Evolutionary conservation across 192 early-diverging fungal genomes (phyloP), one percentile per base, ranked within the genome.

Genomic region (Spinellus fusiger): DNA sequence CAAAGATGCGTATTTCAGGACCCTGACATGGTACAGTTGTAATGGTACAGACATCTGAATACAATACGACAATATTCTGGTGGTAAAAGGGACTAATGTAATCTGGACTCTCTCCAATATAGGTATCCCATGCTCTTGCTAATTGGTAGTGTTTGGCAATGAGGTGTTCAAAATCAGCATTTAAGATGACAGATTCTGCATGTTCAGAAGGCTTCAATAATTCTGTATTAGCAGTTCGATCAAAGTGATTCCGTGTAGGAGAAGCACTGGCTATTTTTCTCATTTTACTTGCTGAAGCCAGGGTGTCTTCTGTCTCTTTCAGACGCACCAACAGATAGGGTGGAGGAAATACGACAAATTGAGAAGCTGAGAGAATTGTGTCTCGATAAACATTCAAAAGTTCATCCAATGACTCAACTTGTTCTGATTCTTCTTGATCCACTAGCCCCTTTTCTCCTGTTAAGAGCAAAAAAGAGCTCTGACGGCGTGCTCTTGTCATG

Each of bases 331-430:
- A 74, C 15, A 94, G 73, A 66, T 91, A 93, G 0, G 96, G 96
- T 4, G 86, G 85, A 12, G 91, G 87, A 61, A 95, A 94, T 32
- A 70, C 70, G 23, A 98, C 93, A 70, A 83, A 85, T 1, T 93
- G 93, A 0, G 94, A 96, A 3, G 85, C 92, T 1, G 94, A 96
- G 10, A 98, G 75, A 35, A 91, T 86, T 0, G 83, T 83, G n/a
- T 76, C 67, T 64, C 88, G 77, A 67, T 82, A 90, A 16, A 82
- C 73, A 8, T 74, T 73, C 49, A 90, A 75, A 32, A 76, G 22
- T n/a, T 35, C 49, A 10, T 31, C 22, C 33, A 49, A 23, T n/a
- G 40, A 44, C 10, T 44, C 40, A n/a, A 44, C 40, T n/a, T 44
- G 40, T 18, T 44, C 40, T 18, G n/a, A 16, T 2, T 51, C 49